A percentile compares a stretch with the other conserved stretches of the same genome.
Evolutionary conservation across 2,329 filamentous ascomycete genomes (phyloP).

Genomic region (Alternaria sp.): DNA sequence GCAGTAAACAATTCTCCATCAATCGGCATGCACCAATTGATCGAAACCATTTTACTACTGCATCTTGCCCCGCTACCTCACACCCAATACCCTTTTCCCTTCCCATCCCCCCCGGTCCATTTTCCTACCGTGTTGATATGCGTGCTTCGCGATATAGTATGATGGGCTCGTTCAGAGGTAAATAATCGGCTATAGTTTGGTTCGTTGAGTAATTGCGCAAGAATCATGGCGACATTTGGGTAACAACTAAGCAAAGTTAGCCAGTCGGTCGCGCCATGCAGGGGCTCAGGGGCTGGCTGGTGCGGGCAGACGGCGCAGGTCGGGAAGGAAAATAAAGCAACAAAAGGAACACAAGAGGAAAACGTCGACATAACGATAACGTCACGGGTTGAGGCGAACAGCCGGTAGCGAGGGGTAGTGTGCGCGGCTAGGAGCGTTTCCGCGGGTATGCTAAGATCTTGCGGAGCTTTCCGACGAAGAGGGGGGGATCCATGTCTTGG

Average conservation of each 20-base stretch:
- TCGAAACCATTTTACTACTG: neutral
- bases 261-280: neutral
- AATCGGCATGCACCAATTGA: neutral
- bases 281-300: slow-evolving; percentile 4
- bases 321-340: neutral
- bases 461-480: neutral
- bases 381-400: neutral
- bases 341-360: neutral
- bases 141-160: neutral
- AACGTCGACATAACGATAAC: slow-evolving; percentile 4
- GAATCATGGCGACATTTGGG: neutral
- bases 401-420: slow-evolving; percentile 3
- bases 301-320: neutral
- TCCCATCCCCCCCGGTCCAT: neutral
- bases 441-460: neutral
- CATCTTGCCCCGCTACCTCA: neutral
- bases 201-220: slow-evolving; percentile 3
- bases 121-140: neutral
- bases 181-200: slow-evolving; percentile 3
- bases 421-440: neutral
- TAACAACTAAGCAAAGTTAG: neutral
- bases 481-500: neutral
- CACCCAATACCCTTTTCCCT: neutral
- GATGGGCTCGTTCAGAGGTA: neutral
- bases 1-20: slow-evolving; percentile 2